Evolutionary conservation across 257 asterid species (phyloP).

Genomic region (Ligustrum vulgare): DNA sequence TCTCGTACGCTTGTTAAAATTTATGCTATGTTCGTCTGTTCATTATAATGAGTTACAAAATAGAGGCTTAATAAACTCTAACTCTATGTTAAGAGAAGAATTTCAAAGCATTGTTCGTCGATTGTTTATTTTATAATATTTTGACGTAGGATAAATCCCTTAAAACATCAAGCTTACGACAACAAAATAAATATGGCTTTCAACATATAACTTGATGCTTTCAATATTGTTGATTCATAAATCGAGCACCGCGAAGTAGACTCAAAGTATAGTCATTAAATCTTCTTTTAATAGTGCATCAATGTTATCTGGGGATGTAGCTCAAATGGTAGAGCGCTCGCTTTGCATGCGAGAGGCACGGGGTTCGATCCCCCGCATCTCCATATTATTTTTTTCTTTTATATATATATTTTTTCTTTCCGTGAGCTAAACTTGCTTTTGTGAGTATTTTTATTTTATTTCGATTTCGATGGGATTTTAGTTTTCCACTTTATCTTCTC

Average conservation of each 20-base stretch:
- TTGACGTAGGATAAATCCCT: no score
- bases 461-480: not conserved
- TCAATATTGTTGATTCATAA: no score
- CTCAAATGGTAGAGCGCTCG: constrained; percentile 94
- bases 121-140: no score
- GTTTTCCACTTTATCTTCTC: not conserved
- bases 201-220: not conserved
- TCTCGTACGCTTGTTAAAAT: no score
- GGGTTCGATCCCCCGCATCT: constrained; percentile 73
- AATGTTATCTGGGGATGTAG: constrained; percentile 78
- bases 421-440: not conserved
- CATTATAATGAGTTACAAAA: no score
- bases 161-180: not conserved
- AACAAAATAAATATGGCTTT: not conserved
- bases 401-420: not conserved
- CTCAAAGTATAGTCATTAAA: no score
- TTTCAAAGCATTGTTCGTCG: no score
- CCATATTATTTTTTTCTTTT: constrained; percentile 18
- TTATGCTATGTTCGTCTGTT: no score
- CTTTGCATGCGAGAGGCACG: constrained; percentile 95
- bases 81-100: no score
- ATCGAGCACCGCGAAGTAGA: not conserved
- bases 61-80: no score
- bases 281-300: no score
- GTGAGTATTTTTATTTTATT: not conserved